Conservation (phyloP, 2,329 filamentous ascomycete genomes). For the Lachnellula hyalina region DNA sequence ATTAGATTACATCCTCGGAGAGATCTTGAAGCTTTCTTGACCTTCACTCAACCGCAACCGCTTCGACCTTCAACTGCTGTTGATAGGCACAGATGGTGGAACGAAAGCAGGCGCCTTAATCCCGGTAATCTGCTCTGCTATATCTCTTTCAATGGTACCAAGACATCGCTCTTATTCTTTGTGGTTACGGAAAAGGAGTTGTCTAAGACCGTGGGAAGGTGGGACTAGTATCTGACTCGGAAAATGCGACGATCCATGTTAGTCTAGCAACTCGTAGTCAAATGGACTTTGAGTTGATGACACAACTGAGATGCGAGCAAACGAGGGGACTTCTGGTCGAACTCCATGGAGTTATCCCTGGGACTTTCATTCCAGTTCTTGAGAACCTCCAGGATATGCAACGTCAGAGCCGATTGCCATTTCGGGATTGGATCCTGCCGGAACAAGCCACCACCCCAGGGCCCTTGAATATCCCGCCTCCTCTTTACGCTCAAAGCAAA, state of each 20-base stretch:
- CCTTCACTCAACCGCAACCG: neutral
- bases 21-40: neutral
- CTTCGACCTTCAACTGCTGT: neutral
- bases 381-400: constrained; percentile 49
- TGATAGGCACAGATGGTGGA: constrained; percentile 44
- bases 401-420: constrained; percentile 33
- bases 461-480: neutral
- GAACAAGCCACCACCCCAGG: constrained; percentile 36
- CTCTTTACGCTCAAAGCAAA: neutral
- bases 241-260: neutral
- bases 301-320: neutral
- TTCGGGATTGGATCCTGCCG: constrained; percentile 24
- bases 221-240: constrained; percentile 1
- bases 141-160: neutral
- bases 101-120: constrained; percentile 40
- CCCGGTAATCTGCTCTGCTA: constrained; percentile 45
- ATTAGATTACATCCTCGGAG: neutral
- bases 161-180: constrained; percentile 5
- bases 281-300: constrained; percentile 7
- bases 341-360: constrained; percentile 54
- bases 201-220: neutral
- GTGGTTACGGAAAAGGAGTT: neutral
- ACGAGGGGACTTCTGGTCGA: constrained; percentile 41
- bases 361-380: constrained; percentile 52
- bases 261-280: neutral